Evolutionary conservation across 352 stramenopile species (phyloP), one percentile per base, ranked within the genome.

Genomic region (Discostella stelligera): DNA sequence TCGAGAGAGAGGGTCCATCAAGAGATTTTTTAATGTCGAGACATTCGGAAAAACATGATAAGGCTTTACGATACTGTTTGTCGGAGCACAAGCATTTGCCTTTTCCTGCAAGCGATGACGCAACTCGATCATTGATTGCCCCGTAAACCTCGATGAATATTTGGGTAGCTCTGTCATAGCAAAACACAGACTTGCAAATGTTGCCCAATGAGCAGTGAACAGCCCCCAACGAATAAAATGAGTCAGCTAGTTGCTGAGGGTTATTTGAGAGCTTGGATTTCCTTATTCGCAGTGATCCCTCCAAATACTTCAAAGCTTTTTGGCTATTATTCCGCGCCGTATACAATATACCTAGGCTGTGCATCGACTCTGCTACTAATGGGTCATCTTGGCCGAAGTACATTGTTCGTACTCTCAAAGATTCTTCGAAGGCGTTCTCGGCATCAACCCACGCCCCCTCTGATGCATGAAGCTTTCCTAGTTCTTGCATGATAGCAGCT

Each of bases 401-500:
- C 14, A 74, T 62, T 65, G 63, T 84, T 50, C 78, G 48, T 71
- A 88, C 84, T 66, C 74, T 53, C 46, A 88, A 30, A 46, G 82
- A 79, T 74, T 88, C 82, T 55, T 84, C 86, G 70, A 86, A 86
- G 21, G 78, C 74, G 74, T 68, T 75, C 59, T 84, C 78, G 39
- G 79, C 82, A 66, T 80, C 71, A 10, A 80, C 75, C 66, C 71
- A 80, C 46, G 72, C 60, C 32, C 46, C 59, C 59, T 83, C 53
- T 65, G 82, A 18, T 23, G 18, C 70, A 18, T 88, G 69, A 66
- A 86, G 64, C 56, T 80, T 72, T 41, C 82, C 82, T 46, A 89
- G 59, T 50, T 86, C 75, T 68, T 87, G 67, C 82, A 86, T 86
- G 55, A 86, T 85, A 10, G 50, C 56, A 52, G 82, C 71, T 54